phyloP scores from a whole-genome alignment of 2,329 filamentous ascomycete species.

The Pyrenophora graminea region DNA sequence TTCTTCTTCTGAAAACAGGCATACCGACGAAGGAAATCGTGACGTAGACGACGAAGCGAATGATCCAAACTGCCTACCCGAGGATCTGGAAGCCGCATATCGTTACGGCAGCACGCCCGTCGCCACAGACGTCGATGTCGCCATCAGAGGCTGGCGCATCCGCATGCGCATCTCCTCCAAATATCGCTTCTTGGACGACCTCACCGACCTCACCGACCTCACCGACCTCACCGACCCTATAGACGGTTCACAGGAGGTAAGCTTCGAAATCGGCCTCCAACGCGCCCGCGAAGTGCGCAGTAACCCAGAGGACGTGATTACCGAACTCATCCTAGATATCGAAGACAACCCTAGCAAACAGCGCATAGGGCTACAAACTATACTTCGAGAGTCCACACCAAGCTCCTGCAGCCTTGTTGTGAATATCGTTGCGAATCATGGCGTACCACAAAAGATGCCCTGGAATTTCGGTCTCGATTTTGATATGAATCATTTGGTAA shows the following conservation, averaged over 20 bases:
- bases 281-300: not conserved
- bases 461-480: conserved; percentile 8
- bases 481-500: not conserved
- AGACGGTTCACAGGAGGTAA: not conserved
- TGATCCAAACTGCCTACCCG: not conserved
- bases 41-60: not conserved
- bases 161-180: conserved; percentile 2
- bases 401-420: not conserved
- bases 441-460: not conserved
- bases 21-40: not conserved
- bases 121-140: conserved; percentile 4
- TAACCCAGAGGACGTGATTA: not conserved
- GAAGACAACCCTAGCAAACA: not conserved
- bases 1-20: not conserved
- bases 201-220: conserved; percentile 4
- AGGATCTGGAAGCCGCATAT: not conserved
- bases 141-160: conserved; percentile 7
- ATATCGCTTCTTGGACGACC: conserved; percentile 8
- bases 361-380: not conserved
- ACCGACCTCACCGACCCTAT: not conserved
- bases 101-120: conserved; percentile 1
- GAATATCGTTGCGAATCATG: not conserved
- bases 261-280: not conserved
- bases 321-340: not conserved
- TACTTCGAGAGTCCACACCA: not conserved